phyloP scores from a whole-genome alignment of 2,329 filamentous ascomycete genomes.

The Hyphodiscus sp. region DNA sequence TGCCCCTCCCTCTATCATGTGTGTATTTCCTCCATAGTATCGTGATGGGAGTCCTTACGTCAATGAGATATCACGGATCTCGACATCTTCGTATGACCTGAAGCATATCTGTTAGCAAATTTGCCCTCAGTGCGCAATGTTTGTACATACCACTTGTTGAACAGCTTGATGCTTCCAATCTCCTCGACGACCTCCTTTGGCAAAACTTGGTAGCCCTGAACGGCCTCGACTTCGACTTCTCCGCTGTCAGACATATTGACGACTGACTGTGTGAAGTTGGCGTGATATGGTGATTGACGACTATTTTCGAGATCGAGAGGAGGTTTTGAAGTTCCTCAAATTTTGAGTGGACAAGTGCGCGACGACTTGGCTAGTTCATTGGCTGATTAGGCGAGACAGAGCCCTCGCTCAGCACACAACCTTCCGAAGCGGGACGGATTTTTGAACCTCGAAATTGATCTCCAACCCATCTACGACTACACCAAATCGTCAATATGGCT shows the following conservation, averaged over 20 bases:
- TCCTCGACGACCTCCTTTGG: conserved; percentile 89
- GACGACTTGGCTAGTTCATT: too few relatives aligned
- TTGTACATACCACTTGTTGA: conserved; percentile 74
- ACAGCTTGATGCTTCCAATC: conserved; percentile 90
- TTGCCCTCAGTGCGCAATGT: conserved; percentile 1
- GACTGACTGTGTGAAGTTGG: conserved; percentile 21
- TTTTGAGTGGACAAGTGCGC: not conserved
- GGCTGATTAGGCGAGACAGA: too few relatives aligned
- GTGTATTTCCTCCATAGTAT: not conserved
- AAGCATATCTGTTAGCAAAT: not conserved
- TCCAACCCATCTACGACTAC: not conserved
- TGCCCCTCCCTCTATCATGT: not conserved
- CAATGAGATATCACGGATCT: conserved; percentile 99
- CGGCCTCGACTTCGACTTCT: conserved; percentile 87
- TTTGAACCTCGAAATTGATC: conserved; percentile 2
- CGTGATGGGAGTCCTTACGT: conserved; percentile 63
- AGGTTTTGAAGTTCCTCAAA: not conserved
- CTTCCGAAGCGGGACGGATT: not conserved
- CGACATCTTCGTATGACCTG: conserved; percentile 93
- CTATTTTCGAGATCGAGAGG: not conserved
- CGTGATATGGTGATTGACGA: not conserved
- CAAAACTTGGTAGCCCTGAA: conserved; percentile 69
- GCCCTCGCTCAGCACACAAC: not conserved
- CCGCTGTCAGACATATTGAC: conserved; percentile 86
- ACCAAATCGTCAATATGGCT: conserved; percentile 28